Evolutionary conservation across 192 early-diverging fungal species (phyloP), one percentile per base, ranked within the genome.

Genomic region (Coemansia sp.): DNA sequence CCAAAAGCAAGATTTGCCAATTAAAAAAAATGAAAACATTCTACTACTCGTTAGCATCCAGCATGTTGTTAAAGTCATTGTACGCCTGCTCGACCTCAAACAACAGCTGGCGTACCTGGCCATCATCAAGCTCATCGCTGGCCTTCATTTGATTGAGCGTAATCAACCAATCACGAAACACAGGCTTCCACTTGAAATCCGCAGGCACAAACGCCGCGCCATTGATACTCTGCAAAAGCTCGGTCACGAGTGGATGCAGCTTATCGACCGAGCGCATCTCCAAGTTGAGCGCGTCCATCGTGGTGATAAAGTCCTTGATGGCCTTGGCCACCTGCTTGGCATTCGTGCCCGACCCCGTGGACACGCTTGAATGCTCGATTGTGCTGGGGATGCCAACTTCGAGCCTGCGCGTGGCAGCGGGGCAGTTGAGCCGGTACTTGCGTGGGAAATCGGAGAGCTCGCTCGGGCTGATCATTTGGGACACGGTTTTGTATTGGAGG

Each of bases 361-460:
- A 80, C 58, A 32, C 62, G 10, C 84, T 84, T 0, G 86, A 89
- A 81, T 97, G 95, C 66, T 98, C 97, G 30, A 95, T 85, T 0
- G 97, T 98, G 9, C 92, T 91, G 1, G 97, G 97, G 0, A 98
- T 93, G 0, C 97, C 97, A n/a, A 95, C 91, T 67, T 93, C 90
- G 54, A 98, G 74, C 29, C 95, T 81, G 53, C 89, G 87, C 16
- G 82, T 82, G 2, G 95, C 97, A 4, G 93, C 92, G 2, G 94
- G 90, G 56, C 92, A 95, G 33, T 82, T 82, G 28, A 96, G 69
- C 83, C 89, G 45, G 45, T 78, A 69, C 25, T 60, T 58, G 3
- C 48, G 40, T 7, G 61, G 30, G 28, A 78, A 78, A 11, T 51
- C 33, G 9, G 89, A 71, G 2, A 97, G 68, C 70, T 94, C 84